Base-by-base conservation (phyloP, 768 basidiomycete species). In the Boletus rufocinnamomeus region DNA sequence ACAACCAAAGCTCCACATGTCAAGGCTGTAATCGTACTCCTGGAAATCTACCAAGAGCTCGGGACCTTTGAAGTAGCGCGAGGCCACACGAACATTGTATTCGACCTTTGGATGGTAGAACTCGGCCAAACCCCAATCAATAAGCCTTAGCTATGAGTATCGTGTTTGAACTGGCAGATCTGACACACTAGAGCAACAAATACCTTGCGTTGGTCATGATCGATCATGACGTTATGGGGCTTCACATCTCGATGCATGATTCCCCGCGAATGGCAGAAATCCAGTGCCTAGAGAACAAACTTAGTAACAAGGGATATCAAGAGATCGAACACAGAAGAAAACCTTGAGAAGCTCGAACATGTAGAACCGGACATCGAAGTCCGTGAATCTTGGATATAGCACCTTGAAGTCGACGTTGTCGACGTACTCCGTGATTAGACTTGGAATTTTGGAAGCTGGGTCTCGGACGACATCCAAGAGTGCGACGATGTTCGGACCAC, bases 231-330 rank as follows among this genome's bases (percentile, higher is more conserved):
- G 74, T 98, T 98, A 76, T 97, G 95, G 14, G 96, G 96, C 72
- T 98, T 98, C 58, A 98, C 96, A 72, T 98, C 96, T 65, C 96
- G 82, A 73, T 98, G 95, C 94, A 98, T 98, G 73, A 98, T 98
- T 10, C 96, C 96, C 67, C 95, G 94, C 32, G 96, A 98, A 75
- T 98, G 96, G 68, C 96, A 98, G 73, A 87, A 98, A 75, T 98
- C 96, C 71, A 98, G 79, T 5, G 96, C 96, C 91, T 93, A 58
- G 43, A 50, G 46, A 51, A 52, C 13, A 25, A 55, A 40, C 48
- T 48, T 7, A 44, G 50, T 35, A 32, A 55, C 28, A 17, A 52
- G 30, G 48, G 34, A 49, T 27, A 51, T 46, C 30, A 35, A 35
- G 34, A 32, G 44, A 60, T 53, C 64, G 32, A 37, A 48, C 49